Evolutionary conservation across 805 yeast species (phyloP).

Genomic region (Naumovozyma baii): DNA sequence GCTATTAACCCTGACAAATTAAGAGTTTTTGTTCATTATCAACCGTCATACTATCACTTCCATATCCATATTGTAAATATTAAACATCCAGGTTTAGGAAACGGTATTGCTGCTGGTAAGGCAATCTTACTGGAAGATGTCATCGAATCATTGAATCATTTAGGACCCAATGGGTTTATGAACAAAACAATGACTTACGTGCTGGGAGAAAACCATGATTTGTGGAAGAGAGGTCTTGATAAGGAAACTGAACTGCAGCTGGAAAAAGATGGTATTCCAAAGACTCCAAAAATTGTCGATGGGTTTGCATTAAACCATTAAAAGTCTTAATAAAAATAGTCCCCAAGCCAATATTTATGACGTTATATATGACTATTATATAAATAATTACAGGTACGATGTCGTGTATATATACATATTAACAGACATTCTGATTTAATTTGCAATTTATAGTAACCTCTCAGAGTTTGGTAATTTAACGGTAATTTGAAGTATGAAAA

Average conservation of each 20-base stretch:
- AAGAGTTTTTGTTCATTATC: conserved; percentile 81
- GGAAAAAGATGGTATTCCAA: conserved; percentile 24
- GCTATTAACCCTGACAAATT: conserved; percentile 44
- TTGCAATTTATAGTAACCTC: no score
- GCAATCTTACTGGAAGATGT: conserved; percentile 77
- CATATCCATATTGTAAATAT: conserved; percentile 85
- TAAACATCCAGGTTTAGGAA: conserved; percentile 56
- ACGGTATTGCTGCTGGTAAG: conserved; percentile 66
- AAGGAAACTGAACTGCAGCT: conserved; percentile 21
- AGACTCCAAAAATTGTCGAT: conserved; percentile 8
- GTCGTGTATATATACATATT: no score
- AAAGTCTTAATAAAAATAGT: neutral
- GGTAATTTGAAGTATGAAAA: no score
- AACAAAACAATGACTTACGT: conserved; percentile 52
- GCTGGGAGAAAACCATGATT: conserved; percentile 68
- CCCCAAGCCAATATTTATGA: no score
- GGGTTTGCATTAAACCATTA: conserved; percentile 1
- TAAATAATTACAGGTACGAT: no score
- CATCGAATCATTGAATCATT: conserved; percentile 54
- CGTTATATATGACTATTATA: no score
- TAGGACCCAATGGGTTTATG: conserved; percentile 48
- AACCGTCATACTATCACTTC: conserved; percentile 93
- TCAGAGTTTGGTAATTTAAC: no score
- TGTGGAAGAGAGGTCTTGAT: conserved; percentile 44
- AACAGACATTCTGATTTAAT: no score